phyloP scores from a whole-genome alignment of 371 early-diverging fungal genomes.

The Rhizopus sp. region DNA sequence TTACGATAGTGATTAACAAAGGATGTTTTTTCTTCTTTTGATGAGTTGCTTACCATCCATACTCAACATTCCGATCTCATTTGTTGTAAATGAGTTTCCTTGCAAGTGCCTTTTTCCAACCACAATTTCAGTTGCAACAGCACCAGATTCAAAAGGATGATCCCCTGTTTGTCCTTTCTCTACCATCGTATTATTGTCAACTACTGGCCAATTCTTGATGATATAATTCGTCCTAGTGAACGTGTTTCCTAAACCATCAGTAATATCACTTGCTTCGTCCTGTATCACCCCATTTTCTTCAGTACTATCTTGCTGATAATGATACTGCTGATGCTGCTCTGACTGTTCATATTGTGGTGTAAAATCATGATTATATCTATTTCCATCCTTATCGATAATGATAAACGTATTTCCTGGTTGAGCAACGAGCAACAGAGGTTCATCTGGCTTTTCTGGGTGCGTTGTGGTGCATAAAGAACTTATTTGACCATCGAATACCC shows the following conservation, averaged over 20 bases:
- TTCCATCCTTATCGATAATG: constrained; percentile 59
- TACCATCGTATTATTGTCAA: constrained; percentile 31
- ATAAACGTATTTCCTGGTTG: constrained; percentile 66
- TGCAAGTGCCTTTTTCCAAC: constrained; percentile 44
- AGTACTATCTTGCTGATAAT: neutral
- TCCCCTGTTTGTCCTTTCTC: constrained; percentile 21
- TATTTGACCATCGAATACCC: constrained; percentile 66
- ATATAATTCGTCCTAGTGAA: constrained; percentile 41
- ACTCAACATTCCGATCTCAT: constrained; percentile 59
- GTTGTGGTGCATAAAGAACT: constrained; percentile 41
- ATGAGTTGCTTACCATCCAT: constrained; percentile 56
- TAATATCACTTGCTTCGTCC: neutral
- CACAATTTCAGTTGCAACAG: constrained; percentile 63
- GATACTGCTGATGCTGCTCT: neutral
- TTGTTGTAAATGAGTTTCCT: constrained; percentile 22
- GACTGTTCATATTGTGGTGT: constrained; percentile 33
- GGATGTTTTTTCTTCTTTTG: neutral
- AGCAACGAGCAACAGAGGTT: constrained; percentile 58
- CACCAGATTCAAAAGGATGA: constrained; percentile 34
- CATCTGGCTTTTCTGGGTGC: constrained; percentile 43
- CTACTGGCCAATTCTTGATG: constrained; percentile 42
- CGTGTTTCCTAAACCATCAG: constrained; percentile 17
- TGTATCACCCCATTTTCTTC: constrained; percentile 1
- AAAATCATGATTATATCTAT: constrained; percentile 52
- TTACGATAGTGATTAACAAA: neutral